Base-by-base conservation (phyloP, 2,329 filamentous ascomycete species). In the Aspergillus sp. region DNA sequence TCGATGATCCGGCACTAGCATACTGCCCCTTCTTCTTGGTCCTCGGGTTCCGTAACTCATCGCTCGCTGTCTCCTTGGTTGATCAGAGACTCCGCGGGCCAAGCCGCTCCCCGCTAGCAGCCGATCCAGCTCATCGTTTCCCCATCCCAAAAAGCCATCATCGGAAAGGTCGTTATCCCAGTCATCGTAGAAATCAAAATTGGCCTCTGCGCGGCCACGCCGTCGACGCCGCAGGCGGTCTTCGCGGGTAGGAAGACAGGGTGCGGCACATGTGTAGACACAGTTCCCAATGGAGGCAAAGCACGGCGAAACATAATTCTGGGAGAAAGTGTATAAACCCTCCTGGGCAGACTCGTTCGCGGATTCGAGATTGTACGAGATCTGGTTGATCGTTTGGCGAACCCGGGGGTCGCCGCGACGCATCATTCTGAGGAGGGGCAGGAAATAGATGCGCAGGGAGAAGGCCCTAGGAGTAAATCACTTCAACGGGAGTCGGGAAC, bases 121-220 rank as follows among this genome's bases (percentile, higher is more conserved):
- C 32, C 85, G 72, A 55, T 94, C 89, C 65, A 93, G 78, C 53
- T 93, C 86, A 49, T 93, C 86, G 45, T 74, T 78, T 24, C 80
- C 79, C 83, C 86, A 93, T 28, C 76, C 80, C 32, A 88, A 64
- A 29, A 89, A 58, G 24, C 77, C 72, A 20, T 66, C 67, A 31
- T 74, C 71, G 17, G 46, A 50, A 35, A 77, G 72, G 34, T 76
- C 71, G 28, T 73, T 69, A 40, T 94, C 86, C 89, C 89, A 96
- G 60, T 95, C 89, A 60, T 95, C 89, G 64, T 96, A 96, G 57
- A 96, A 96, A 58, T 95, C 89, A 55, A 96, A 96, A 51, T 76
- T 88, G 49, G 82, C 75, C 60, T 95, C 88, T 16, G 86, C 82
- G 32, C 69, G 61, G 12, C 61, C 62, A 22, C 81, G 74, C 48